Conservation (phyloP, 1,284 basidiomycete species). For the Austroboletus niveus region DNA sequence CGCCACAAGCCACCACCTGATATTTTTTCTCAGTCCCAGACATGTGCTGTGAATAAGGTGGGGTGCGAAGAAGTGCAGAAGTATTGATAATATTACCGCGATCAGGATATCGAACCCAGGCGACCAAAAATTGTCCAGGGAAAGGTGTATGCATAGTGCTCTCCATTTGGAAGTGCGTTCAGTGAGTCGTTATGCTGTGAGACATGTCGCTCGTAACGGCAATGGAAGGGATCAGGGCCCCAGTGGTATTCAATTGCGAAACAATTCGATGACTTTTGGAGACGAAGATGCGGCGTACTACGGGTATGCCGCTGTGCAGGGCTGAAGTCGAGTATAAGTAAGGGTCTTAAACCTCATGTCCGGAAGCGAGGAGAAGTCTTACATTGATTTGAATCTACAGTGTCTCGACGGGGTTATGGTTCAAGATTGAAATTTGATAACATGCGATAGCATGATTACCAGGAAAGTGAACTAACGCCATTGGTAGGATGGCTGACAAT, state of each 20-base stretch:
- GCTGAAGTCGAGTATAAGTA: neutral
- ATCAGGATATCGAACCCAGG: neutral
- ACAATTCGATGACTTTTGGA: neutral
- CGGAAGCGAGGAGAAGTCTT: slow-evolving; percentile 1
- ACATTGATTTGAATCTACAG: neutral
- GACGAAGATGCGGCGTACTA: neutral
- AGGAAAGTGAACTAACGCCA: neutral
- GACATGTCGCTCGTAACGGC: neutral
- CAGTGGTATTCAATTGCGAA: neutral
- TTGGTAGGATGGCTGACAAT: neutral
- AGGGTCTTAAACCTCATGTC: neutral
- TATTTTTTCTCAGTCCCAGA: slow-evolving; percentile 1
- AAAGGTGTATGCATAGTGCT: neutral
- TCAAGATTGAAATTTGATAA: neutral
- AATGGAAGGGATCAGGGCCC: neutral
- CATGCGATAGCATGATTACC: neutral
- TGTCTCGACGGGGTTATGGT: neutral
- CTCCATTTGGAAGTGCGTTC: neutral
- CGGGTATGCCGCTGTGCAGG: neutral
- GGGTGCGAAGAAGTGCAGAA: neutral
- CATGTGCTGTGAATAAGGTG: neutral
- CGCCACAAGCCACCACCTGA: neutral
- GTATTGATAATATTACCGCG: neutral
- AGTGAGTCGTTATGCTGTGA: neutral
- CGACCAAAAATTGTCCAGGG: neutral